phyloP scores from a whole-genome alignment of 441 rosid species.

The Breynia disticha region DNA sequence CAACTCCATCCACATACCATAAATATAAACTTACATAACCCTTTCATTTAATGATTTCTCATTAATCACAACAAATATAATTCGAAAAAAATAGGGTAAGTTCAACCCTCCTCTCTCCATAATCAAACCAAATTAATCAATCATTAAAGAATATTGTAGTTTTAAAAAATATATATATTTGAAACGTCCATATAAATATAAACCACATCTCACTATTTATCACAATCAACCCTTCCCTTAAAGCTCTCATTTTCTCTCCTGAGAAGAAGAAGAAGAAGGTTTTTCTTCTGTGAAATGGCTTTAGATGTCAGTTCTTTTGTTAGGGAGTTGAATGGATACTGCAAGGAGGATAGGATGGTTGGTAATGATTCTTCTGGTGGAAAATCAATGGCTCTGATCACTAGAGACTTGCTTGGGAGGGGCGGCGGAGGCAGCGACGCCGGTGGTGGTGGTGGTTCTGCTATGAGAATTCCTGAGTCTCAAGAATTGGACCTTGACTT shows the following conservation, averaged over 20 bases:
- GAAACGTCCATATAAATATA: not conserved
- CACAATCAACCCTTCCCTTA: not conserved
- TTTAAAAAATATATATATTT: not conserved
- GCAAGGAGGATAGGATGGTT: conserved; percentile 29
- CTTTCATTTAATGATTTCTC: conserved; percentile 22
- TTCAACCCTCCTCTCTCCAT: too few species aligned
- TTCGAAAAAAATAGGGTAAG: too few species aligned
- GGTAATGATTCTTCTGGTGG: conserved; percentile 21
- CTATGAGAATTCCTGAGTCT: conserved; percentile 21
- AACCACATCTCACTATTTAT: conserved; percentile 1
- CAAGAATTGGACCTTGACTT: conserved; percentile 76
- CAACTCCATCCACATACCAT: conserved; percentile 24
- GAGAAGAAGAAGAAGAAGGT: conserved; percentile 8
- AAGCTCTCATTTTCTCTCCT: not conserved
- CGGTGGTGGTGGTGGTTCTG: conserved; percentile 25
- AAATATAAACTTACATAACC: conserved; percentile 23
- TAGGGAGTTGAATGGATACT: conserved; percentile 29
- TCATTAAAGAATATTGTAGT: too few species aligned
- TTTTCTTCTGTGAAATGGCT: too few species aligned
- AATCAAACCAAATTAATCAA: too few species aligned
- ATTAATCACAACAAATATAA: conserved; percentile 6
- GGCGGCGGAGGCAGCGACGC: too few species aligned
- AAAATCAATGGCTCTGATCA: conserved; percentile 33
- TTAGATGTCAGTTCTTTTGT: conserved; percentile 60
- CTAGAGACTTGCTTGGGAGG: conserved; percentile 62